Evolutionary conservation across 768 basidiomycete genomes (phyloP), one percentile per base, ranked within the genome.

Genomic region (Mycena belliarum): DNA sequence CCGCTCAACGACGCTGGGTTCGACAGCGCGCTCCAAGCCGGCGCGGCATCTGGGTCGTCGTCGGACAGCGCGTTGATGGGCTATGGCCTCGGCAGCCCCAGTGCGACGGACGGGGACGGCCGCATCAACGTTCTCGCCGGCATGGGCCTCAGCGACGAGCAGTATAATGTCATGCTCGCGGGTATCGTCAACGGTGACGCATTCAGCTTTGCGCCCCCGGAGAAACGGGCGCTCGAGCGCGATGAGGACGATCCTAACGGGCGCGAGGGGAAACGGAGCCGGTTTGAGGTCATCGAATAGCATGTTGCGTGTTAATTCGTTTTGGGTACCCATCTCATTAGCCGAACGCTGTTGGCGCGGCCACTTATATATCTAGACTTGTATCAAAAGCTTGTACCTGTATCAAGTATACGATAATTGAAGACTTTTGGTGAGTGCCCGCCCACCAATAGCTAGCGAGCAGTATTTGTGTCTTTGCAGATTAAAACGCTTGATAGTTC

Each of bases 121-220:
- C 75, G 84, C 55, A 83, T 91, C 63, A 94, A 96, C 72, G 91
- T 92, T 7, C 79, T 97, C 40, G 89, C 88, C 16, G 89, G 86
- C 18, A 89, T 95, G 85, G 94, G 93, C 14, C 81, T 95, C 52
- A 84, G 87, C 16, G 93, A 95, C 65, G 91, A 95, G 68, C 91
- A 94, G 71, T 97, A 95, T 74, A 82, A 82, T 52, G 69, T 83
- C 60, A 91, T 95, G 55, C 70, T 95, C 63, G 85, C 87, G 69
- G 87, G 83, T 52, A 78, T 94, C 56, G 83, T 91, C 41, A 81
- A 74, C 66, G 84, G 82, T 28, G 89, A 89, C 62, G 77, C 78
- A 5, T 79, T 88, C 66, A 71, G 24, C 25, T 63, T 63, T n/a
- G n/a, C n/a, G n/a, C n/a, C n/a, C 8, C 7, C 23, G 2, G 73